A percentile compares a stretch with the other conserved stretches of the same genome.
These are phyloP conservation scores for Cryptosporidium muris DNA, from an alignment of 169 alveolate genomes.

Conservation along the genomic window DNA sequence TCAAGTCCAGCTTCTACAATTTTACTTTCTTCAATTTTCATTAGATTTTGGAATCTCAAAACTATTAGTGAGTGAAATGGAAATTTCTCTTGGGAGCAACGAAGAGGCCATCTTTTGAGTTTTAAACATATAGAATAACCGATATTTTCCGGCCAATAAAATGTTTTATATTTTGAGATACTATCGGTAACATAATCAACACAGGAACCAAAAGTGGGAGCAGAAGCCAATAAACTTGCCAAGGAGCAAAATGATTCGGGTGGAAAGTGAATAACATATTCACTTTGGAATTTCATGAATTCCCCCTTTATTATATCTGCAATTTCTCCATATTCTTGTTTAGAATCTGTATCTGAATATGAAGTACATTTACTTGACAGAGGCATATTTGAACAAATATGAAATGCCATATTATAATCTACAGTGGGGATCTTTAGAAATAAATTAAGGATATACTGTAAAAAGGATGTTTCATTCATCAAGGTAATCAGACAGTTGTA, in stretches of 20 bases:
- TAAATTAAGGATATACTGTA: no score
- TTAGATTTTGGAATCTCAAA: not conserved
- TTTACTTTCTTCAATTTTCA: not conserved
- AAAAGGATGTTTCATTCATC: no score
- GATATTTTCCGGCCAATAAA: constrained; percentile 24
- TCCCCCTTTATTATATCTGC: constrained; percentile 19
- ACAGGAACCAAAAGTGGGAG: not conserved
- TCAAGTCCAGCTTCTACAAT: not conserved
- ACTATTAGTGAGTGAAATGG: constrained; percentile 32
- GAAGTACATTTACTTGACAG: no score
- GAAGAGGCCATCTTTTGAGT: constrained; percentile 41
- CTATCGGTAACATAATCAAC: not conserved
- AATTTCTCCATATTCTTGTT: constrained; percentile 11
- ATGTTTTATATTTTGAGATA: not conserved
- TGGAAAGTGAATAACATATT: constrained; percentile 18
- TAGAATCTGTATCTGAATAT: not conserved
- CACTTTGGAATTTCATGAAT: constrained; percentile 26
- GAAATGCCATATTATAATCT: no score
- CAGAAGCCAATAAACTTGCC: no score
- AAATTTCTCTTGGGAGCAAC: constrained; percentile 11
- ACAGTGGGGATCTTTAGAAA: no score
- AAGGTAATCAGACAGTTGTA: not conserved
- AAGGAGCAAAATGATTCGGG: no score
- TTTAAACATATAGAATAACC: constrained; percentile 22
- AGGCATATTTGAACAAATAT: not conserved